These are phyloP conservation scores for Debaryomyces singareniensis DNA, from an alignment of 1,139 yeast species.

Conservation along the genomic window DNA sequence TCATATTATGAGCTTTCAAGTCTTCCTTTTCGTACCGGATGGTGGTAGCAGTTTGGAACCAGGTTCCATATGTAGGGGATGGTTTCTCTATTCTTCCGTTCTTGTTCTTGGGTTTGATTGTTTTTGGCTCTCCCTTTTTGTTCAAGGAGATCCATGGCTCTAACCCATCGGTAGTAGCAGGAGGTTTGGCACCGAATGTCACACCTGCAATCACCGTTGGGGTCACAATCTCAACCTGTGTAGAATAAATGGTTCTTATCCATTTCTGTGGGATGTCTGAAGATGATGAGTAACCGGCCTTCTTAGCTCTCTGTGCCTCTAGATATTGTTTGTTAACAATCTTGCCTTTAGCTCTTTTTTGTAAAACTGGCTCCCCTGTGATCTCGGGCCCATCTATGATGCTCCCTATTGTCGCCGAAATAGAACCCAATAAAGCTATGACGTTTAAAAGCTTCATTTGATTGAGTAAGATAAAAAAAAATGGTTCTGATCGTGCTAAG, in stretches of 20 bases:
- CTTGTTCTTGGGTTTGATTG: conserved; percentile 67
- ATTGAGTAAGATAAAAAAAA: no score
- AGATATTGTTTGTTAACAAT: conserved; percentile 37
- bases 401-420: not conserved
- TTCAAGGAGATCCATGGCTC: conserved; percentile 80
- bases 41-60: conserved; percentile 67
- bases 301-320: conserved; percentile 20
- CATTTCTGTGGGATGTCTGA: conserved; percentile 41
- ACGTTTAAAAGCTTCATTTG: not conserved
- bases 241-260: conserved; percentile 57
- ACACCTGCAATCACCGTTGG: conserved; percentile 82
- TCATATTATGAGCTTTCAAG: conserved; percentile 66
- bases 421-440: not conserved
- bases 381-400: conserved; percentile 7
- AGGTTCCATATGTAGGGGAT: conserved; percentile 69
- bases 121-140: conserved; percentile 74
- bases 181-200: conserved; percentile 71
- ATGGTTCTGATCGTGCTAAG: no score
- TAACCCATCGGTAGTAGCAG: conserved; percentile 57
- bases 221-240: conserved; percentile 56
- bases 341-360: conserved; percentile 31
- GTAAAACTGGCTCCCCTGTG: conserved; percentile 9
- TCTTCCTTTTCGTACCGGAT: conserved; percentile 50
- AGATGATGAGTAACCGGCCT: conserved; percentile 6
- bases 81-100: conserved; percentile 63